A percentile compares a stretch with the other conserved stretches of the same genome.
These are phyloP conservation scores for Tolypocladium amazonense DNA, from an alignment of 2,329 filamentous ascomycete species.

Conservation along the genomic window DNA sequence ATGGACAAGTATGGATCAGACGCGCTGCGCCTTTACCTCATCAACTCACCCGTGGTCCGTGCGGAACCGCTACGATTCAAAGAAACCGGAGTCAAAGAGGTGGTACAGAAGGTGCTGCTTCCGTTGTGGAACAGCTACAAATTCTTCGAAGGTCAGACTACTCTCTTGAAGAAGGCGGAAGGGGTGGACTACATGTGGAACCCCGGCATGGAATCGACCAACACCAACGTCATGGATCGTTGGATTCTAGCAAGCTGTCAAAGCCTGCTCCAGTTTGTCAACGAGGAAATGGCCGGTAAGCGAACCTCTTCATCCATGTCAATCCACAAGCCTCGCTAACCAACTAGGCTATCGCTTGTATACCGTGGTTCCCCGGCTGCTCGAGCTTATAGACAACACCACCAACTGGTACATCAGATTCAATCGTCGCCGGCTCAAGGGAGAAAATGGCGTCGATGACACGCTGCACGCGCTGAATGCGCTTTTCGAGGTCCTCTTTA, in stretches of 20 bases:
- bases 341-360: conserved; percentile 60
- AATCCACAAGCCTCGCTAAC: background rate
- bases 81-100: conserved; percentile 85
- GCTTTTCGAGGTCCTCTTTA: conserved; percentile 87
- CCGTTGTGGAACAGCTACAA: conserved; percentile 96
- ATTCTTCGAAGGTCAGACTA: conserved; percentile 86
- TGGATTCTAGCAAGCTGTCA: conserved; percentile 94
- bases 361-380: conserved; percentile 78
- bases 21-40: conserved; percentile 86
- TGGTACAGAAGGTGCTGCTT: conserved; percentile 81
- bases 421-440: conserved; percentile 85
- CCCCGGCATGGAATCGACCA: conserved; percentile 60
- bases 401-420: conserved; percentile 99
- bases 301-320: background rate
- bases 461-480: conserved; percentile 88
- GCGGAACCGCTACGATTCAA: conserved; percentile 88
- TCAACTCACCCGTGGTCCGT: conserved; percentile 90
- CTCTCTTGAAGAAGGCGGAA: conserved; percentile 76
- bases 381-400: conserved; percentile 80
- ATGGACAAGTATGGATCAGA: conserved; percentile 87
- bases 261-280: conserved; percentile 81
- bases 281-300: conserved; percentile 78
- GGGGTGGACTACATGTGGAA: conserved; percentile 70
- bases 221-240: conserved; percentile 87
- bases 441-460: conserved; percentile 75